phyloP scores from a whole-genome alignment of 2,329 filamentous ascomycete genomes.

The Fusarium continuum region DNA sequence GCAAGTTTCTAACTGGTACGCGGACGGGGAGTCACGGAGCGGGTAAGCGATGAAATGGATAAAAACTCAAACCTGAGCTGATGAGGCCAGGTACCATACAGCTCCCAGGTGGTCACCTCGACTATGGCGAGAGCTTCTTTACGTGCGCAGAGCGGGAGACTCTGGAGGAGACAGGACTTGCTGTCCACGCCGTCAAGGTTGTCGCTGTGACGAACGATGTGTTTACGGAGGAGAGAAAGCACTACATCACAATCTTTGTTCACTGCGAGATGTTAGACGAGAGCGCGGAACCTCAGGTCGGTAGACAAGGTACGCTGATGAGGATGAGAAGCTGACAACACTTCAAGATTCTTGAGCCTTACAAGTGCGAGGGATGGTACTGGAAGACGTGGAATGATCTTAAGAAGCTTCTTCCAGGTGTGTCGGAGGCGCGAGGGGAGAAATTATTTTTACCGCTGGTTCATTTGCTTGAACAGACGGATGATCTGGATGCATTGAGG shows the following conservation, averaged over 20 bases:
- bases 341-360: conserved; percentile 53
- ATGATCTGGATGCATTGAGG: conserved; percentile 33
- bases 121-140: conserved; percentile 70
- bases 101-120: conserved; percentile 80
- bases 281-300: conserved; percentile 62
- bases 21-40: conserved; percentile 60
- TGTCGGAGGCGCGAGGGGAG: conserved; percentile 26
- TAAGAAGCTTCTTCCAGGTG: conserved; percentile 35
- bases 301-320: conserved; percentile 33
- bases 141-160: conserved; percentile 73
- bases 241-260: conserved; percentile 81
- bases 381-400: conserved; percentile 60
- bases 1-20: conserved; percentile 58
- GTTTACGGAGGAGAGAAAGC: conserved; percentile 67
- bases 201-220: conserved; percentile 73
- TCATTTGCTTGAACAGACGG: conserved; percentile 43
- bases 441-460: conserved; percentile 48
- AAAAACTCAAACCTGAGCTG: not conserved
- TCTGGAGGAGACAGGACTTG: conserved; percentile 74
- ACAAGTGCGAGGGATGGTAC: conserved; percentile 62
- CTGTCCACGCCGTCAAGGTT: conserved; percentile 61
- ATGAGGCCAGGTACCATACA: conserved; percentile 64
- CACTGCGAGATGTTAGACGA: conserved; percentile 59
- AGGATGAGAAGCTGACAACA: not conserved
- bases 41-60: conserved; percentile 46